Percentiles rank a stretch among this genome's conserved stretches.
These are phyloP conservation scores for Colletotrichum navitas DNA, from an alignment of 2,329 filamentous ascomycete species.

Conservation along the genomic window DNA sequence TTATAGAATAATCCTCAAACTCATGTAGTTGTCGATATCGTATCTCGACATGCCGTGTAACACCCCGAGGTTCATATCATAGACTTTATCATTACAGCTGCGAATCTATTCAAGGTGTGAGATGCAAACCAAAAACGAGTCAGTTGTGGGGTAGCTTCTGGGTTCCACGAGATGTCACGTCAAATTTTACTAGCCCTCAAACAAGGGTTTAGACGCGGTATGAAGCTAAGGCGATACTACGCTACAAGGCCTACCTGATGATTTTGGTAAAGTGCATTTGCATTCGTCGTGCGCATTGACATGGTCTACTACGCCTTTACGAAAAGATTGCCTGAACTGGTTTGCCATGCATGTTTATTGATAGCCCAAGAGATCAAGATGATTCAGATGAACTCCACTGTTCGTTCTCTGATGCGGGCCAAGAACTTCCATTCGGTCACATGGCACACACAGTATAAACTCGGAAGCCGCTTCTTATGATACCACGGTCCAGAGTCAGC, in stretches of 20 bases:
- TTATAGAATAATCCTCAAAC: not conserved
- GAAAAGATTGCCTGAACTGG: not conserved
- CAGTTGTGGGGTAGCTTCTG: not conserved
- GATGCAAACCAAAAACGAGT: not conserved
- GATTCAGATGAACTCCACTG: not conserved
- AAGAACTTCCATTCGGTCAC: not conserved
- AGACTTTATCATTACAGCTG: not conserved
- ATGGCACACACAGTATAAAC: not conserved
- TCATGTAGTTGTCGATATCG: not conserved
- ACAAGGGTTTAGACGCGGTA: not conserved
- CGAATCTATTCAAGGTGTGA: not conserved
- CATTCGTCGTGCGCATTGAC: not conserved
- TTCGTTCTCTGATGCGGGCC: not conserved
- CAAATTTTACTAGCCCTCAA: not conserved
- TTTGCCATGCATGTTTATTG: not conserved
- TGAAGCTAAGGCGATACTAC: too few relatives aligned
- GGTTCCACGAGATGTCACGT: not conserved
- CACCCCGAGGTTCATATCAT: too few relatives aligned
- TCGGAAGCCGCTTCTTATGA: rapidly evolving
- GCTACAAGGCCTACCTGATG: not conserved
- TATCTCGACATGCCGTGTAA: not conserved
- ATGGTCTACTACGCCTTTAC: not conserved
- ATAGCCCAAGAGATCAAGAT: not conserved
- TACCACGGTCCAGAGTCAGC: not conserved
- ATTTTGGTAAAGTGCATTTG: not conserved